Conservation (phyloP, 768 basidiomycete genomes). For the Phaffia tasmanica region DNA sequence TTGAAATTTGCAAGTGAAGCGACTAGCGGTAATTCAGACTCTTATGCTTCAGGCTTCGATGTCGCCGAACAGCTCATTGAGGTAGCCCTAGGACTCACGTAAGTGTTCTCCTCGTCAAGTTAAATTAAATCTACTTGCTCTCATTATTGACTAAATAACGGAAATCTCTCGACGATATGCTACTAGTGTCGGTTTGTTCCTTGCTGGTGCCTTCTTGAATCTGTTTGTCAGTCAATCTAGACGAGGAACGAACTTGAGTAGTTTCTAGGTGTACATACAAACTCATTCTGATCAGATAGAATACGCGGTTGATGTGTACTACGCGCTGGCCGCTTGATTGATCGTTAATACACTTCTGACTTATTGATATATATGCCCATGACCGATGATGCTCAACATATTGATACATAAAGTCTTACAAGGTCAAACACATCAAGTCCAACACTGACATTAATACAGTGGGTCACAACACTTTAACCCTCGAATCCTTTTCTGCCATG, state of each 20-base stretch:
- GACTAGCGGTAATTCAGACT: conserved; percentile 26
- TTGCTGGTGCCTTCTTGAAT: conserved; percentile 46
- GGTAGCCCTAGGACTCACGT: conserved; percentile 54
- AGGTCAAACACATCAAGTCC: no score
- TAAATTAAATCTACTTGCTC: neutral
- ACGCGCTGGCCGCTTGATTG: no score
- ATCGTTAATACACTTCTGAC: no score
- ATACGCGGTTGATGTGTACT: no score
- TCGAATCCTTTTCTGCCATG: conserved; percentile 32
- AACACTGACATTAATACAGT: no score
- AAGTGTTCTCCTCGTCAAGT: conserved; percentile 22
- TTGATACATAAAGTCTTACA: no score
- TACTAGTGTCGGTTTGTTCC: conserved; percentile 63
- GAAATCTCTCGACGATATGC: no score
- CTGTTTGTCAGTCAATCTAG: conserved; percentile 38
- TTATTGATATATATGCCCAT: no score
- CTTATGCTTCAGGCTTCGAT: conserved; percentile 46
- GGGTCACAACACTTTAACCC: neutral
- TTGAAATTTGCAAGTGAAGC: conserved; percentile 41
- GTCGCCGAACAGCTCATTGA: conserved; percentile 50
- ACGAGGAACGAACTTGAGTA: conserved; percentile 39
- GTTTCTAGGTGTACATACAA: conserved; percentile 32
- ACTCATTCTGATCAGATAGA: no score
- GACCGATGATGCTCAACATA: no score
- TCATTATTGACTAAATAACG: neutral